A percentile compares a stretch with the other conserved stretches of the same genome.
Conservation (phyloP, 1,284 basidiomycete species). For the Cutaneotrichosporon sp. region DNA sequence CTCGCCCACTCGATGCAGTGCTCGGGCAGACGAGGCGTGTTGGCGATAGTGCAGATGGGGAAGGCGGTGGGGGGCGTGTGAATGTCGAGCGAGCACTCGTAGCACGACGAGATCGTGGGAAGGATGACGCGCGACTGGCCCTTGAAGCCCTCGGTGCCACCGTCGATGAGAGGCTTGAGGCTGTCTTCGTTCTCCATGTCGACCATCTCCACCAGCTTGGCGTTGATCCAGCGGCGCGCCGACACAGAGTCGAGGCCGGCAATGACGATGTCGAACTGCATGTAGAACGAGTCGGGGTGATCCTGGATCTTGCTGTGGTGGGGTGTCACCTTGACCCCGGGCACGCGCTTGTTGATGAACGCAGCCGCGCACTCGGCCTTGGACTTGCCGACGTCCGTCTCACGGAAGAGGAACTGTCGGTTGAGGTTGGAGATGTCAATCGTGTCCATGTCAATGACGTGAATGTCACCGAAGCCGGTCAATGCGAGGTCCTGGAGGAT, state of each 20-base stretch:
- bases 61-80: conserved; percentile 95
- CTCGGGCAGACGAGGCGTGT: conserved; percentile 95
- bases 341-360: conserved; percentile 92
- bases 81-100: conserved; percentile 96
- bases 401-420: conserved; percentile 93
- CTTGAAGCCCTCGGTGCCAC: conserved; percentile 99
- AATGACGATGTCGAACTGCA: conserved; percentile 94
- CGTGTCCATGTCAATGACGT: conserved; percentile 99
- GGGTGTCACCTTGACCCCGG: conserved; percentile 92
- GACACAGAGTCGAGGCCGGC: conserved; percentile 98
- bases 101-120: conserved; percentile 93
- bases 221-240: conserved; percentile 98
- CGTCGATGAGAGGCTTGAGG: conserved; percentile 97
- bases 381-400: conserved; percentile 81
- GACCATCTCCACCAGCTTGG: conserved; percentile 91
- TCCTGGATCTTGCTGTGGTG: conserved; percentile 98
- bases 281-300: conserved; percentile 92
- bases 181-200: conserved; percentile 88
- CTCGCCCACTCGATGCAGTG: conserved; percentile 99
- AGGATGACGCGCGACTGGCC: conserved; percentile 97
- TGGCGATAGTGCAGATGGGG: conserved; percentile 99
- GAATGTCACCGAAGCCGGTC: conserved; percentile 93
- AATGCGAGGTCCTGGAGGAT: conserved; percentile 90
- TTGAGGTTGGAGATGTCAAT: conserved; percentile 99
- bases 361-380: conserved; percentile 94